phyloP scores from a whole-genome alignment of 2,329 filamentous ascomycete genomes.

The Metarhizium brunneum region DNA sequence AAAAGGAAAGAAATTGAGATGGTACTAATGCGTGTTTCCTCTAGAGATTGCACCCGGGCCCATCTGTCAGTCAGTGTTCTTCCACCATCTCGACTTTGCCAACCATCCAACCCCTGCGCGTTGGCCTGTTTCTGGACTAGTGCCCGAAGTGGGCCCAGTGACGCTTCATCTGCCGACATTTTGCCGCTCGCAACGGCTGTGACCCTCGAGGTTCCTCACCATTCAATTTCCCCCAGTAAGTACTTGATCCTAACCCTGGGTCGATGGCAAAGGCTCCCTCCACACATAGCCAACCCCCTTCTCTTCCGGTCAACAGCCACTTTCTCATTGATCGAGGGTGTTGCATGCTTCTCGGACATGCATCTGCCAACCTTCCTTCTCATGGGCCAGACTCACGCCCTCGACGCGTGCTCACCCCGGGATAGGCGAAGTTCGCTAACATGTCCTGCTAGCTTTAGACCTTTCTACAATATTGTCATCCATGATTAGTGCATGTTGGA shows the following conservation, averaged over 20 bases:
- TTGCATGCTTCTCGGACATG: neutral
- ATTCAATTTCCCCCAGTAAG: constrained; percentile 4
- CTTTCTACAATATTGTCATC: constrained; percentile 2
- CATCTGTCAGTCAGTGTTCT: neutral
- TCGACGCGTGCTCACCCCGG: constrained; percentile 4
- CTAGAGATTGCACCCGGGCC: neutral
- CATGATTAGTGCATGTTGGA: constrained; percentile 13
- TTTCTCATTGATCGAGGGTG: neutral
- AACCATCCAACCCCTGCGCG: constrained; percentile 8
- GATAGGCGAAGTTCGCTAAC: constrained; percentile 19
- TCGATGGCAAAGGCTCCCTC: neutral
- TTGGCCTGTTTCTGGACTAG: constrained; percentile 6
- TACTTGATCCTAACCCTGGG: constrained; percentile 4
- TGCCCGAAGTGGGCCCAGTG: neutral
- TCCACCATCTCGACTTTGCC: neutral
- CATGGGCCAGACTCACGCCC: constrained; percentile 11
- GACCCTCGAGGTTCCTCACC: constrained; percentile 3
- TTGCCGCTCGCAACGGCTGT: constrained; percentile 5
- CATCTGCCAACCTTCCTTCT: constrained; percentile 10
- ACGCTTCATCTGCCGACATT: constrained; percentile 6
- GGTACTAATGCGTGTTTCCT: neutral
- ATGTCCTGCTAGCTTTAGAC: constrained; percentile 19
- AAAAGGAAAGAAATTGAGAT: neutral
- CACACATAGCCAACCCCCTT: neutral
- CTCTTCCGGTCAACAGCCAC: constrained; percentile 2